Evolutionary conservation across 805 yeast genomes (phyloP).

Genomic region (Teunomyces lycoperdinae): DNA sequence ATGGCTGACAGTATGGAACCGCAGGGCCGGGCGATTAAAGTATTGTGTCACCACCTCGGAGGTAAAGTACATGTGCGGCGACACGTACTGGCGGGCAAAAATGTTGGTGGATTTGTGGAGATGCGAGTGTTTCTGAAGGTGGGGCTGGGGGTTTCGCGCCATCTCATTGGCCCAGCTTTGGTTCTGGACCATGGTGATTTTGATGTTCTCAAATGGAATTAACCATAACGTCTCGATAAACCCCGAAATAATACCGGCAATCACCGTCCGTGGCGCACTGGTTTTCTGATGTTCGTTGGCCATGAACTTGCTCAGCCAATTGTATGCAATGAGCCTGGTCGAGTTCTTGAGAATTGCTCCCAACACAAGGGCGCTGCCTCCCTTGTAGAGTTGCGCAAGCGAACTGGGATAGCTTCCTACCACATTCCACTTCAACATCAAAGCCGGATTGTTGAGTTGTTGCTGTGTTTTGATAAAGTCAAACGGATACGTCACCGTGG

Average conservation of each 20-base stretch:
- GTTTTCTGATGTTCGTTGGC: slow-evolving; percentile 52
- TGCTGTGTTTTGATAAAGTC: slow-evolving; percentile 65
- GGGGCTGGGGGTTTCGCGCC: slow-evolving; percentile 2
- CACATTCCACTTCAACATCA: slow-evolving; percentile 32
- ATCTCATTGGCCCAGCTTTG: slow-evolving; percentile 34
- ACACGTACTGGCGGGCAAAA: slow-evolving; percentile 33
- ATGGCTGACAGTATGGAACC: slow-evolving; percentile 18
- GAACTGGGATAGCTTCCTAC: slow-evolving; percentile 32
- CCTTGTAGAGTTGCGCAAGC: slow-evolving; percentile 43
- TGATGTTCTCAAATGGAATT: slow-evolving; percentile 88
- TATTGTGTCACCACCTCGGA: slow-evolving; percentile 30
- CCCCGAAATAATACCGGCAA: slow-evolving; percentile 85
- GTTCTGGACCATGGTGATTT: slow-evolving; percentile 77
- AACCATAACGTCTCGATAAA: slow-evolving; percentile 76
- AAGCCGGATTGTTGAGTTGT: slow-evolving; percentile 51
- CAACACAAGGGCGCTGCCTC: slow-evolving; percentile 71
- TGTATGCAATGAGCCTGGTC: slow-evolving; percentile 71
- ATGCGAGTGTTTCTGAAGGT: slow-evolving; percentile 4
- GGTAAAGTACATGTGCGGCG: slow-evolving; percentile 43
- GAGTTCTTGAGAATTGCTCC: slow-evolving; percentile 75
- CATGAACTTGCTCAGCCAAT: slow-evolving; percentile 68
- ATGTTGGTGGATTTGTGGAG: slow-evolving; percentile 15
- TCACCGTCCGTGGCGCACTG: slow-evolving; percentile 74
- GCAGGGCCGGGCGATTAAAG: slow-evolving; percentile 17
- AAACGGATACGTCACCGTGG: slow-evolving; percentile 66